A percentile compares a stretch with the other conserved stretches of the same genome.
Conservation (phyloP, 192 early-diverging fungal genomes). For the Rhizophlyctis rosea region DNA sequence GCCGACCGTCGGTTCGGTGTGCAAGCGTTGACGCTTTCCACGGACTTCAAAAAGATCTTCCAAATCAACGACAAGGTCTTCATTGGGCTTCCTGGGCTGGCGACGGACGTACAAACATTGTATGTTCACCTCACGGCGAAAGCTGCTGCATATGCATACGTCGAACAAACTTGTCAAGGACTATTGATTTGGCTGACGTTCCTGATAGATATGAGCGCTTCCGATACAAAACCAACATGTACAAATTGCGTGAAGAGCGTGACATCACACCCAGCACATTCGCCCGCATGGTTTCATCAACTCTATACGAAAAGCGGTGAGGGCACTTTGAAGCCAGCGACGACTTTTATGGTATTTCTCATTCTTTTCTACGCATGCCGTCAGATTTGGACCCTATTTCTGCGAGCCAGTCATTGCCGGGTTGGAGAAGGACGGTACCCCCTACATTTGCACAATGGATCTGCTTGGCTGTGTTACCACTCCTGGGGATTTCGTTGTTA, state of each 20-base stretch:
- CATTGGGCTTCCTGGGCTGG: slow-evolving; percentile 90
- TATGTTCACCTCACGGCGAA: slow-evolving; percentile 37
- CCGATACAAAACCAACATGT: slow-evolving; percentile 93
- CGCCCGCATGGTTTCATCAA: slow-evolving; percentile 89
- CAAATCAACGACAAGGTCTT: slow-evolving; percentile 78
- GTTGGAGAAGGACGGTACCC: slow-evolving; percentile 81
- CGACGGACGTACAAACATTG: slow-evolving; percentile 96
- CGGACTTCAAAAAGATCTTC: slow-evolving; percentile 94
- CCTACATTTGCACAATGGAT: slow-evolving; percentile 94
- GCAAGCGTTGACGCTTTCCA: slow-evolving; percentile 90
- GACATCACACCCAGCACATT: slow-evolving; percentile 93
- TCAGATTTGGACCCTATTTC: slow-evolving; percentile 95
- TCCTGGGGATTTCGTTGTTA: slow-evolving; percentile 93
- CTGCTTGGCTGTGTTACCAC: slow-evolving; percentile 92
- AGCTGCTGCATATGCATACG: slow-evolving; percentile 9
- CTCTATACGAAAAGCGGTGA: slow-evolving; percentile 88
- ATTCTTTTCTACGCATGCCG: neutral
- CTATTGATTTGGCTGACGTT: too few species aligned
- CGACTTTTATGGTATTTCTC: neutral
- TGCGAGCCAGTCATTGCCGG: slow-evolving; percentile 94
- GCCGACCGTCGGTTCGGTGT: slow-evolving; percentile 91
- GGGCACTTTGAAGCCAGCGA: neutral
- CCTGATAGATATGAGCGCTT: slow-evolving; percentile 77
- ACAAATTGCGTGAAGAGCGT: slow-evolving; percentile 92
- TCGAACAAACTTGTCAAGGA: too few species aligned